A percentile compares a stretch with the other conserved stretches of the same genome.
These are phyloP conservation scores for Toxoplasma gondii DNA, from an alignment of 169 alveolate genomes.

Conservation along the genomic window DNA sequence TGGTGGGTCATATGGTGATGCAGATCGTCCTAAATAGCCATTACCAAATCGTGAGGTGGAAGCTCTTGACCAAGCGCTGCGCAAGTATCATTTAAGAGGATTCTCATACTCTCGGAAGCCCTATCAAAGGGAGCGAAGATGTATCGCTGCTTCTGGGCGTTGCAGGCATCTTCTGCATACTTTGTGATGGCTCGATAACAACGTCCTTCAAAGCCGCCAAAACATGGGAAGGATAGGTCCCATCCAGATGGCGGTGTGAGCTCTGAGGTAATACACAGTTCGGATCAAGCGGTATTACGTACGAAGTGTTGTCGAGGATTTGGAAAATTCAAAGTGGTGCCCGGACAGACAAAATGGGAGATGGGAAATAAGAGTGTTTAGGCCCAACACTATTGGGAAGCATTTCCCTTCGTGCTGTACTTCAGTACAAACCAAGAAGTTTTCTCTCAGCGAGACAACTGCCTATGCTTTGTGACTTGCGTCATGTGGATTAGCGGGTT, in stretches of 20 bases:
- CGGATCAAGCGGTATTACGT: neutral
- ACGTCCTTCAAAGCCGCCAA: slow-evolving; percentile 42
- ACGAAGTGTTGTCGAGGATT: neutral
- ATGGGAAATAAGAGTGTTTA: no score
- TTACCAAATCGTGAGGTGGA: slow-evolving; percentile 22
- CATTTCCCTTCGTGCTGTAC: no score
- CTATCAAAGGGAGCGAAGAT: slow-evolving; percentile 29
- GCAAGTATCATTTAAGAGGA: slow-evolving; percentile 35
- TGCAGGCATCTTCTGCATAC: slow-evolving; percentile 24
- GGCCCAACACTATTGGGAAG: no score
- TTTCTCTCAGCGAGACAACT: no score
- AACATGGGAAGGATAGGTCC: slow-evolving; percentile 25
- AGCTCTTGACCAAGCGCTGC: neutral
- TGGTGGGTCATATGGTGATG: no score
- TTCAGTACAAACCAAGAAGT: no score
- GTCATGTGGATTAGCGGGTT: no score
- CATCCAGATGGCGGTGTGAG: neutral
- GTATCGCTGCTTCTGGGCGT: slow-evolving; percentile 13
- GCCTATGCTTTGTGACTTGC: no score
- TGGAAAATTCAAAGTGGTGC: neutral
- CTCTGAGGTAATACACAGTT: neutral
- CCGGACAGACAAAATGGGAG: no score
- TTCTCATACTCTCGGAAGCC: slow-evolving; percentile 39
- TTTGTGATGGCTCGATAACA: slow-evolving; percentile 25
- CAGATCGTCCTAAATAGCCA: neutral